Conservation (phyloP, 441 rosid genomes). For the Gossypium schwendimanii region DNA sequence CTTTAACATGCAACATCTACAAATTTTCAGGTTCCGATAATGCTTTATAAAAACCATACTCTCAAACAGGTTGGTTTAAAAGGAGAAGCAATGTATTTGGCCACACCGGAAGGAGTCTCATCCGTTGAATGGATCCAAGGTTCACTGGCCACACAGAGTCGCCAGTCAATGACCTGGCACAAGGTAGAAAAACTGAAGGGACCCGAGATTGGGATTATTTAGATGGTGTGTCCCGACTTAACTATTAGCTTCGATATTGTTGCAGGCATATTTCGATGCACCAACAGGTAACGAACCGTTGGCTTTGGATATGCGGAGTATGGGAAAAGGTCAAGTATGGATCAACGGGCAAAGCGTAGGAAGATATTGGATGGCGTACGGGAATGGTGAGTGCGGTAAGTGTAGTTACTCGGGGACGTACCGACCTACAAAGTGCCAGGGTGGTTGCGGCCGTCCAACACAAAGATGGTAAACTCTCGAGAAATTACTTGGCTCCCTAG, state of each 20-base stretch:
- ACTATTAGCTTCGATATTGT: slow-evolving; percentile 14
- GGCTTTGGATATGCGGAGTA: slow-evolving; percentile 73
- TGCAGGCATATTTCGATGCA: slow-evolving; percentile 65
- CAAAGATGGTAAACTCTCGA: slow-evolving; percentile 53
- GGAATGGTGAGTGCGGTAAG: slow-evolving; percentile 53
- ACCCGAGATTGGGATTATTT: background rate
- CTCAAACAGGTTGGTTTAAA: slow-evolving; percentile 67
- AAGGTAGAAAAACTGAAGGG: slow-evolving; percentile 40
- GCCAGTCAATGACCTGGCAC: slow-evolving; percentile 89
- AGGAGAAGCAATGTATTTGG: slow-evolving; percentile 86
- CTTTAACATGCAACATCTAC: background rate
- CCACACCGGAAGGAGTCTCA: slow-evolving; percentile 50
- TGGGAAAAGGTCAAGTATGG: slow-evolving; percentile 96
- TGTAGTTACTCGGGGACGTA: slow-evolving; percentile 64
- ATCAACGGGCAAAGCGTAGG: slow-evolving; percentile 80
- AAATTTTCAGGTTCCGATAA: background rate
- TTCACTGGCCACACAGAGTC: slow-evolving; percentile 48
- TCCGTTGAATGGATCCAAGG: slow-evolving; percentile 72
- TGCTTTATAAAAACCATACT: background rate
- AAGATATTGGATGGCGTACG: slow-evolving; percentile 80
- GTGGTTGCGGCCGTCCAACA: slow-evolving; percentile 69
- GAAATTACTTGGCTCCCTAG: too few species aligned
- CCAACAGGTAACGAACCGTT: slow-evolving; percentile 66
- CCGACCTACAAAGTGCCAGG: slow-evolving; percentile 60
- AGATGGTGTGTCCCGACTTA: too few species aligned